phyloP scores from a whole-genome alignment of 805 yeast species.

The Ogataea dorogensis region DNA sequence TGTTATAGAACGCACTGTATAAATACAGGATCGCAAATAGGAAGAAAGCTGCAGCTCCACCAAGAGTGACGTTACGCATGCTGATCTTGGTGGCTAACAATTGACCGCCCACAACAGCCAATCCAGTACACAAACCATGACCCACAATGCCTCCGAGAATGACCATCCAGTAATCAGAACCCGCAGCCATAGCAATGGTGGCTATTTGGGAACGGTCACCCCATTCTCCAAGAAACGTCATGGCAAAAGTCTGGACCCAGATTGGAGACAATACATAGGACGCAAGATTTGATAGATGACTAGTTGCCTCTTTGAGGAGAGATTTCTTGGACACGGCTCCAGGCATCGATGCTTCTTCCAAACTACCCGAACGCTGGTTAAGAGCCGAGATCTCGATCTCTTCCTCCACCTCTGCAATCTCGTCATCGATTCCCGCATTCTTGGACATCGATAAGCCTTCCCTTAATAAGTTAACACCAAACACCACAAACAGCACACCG shows the following conservation, averaged over 20 bases:
- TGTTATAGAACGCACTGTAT: slow-evolving; percentile 53
- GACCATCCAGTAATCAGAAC: slow-evolving; percentile 85
- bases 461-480: slow-evolving; percentile 69
- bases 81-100: slow-evolving; percentile 84
- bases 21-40: slow-evolving; percentile 79
- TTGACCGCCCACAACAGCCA: slow-evolving; percentile 94
- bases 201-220: slow-evolving; percentile 99
- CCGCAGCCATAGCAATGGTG: slow-evolving; percentile 98
- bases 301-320: slow-evolving; percentile 10
- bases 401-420: slow-evolving; percentile 94
- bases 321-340: slow-evolving; percentile 11
- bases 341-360: slow-evolving; percentile 54
- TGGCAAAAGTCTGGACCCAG: slow-evolving; percentile 91
- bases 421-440: slow-evolving; percentile 88
- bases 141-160: slow-evolving; percentile 88
- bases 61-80: slow-evolving; percentile 86
- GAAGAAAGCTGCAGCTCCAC: slow-evolving; percentile 86
- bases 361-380: slow-evolving; percentile 46
- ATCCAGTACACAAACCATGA: slow-evolving; percentile 80
- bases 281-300: slow-evolving; percentile 53
- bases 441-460: slow-evolving; percentile 86
- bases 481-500: slow-evolving; percentile 73
- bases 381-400: slow-evolving; percentile 71
- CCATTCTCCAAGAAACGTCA: slow-evolving; percentile 98
- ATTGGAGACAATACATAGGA: slow-evolving; percentile 74